Percentiles rank a stretch among this genome's conserved stretches.
Evolutionary conservation across 805 yeast species (phyloP).

Genomic region (Wickerhamiella parazyma): DNA sequence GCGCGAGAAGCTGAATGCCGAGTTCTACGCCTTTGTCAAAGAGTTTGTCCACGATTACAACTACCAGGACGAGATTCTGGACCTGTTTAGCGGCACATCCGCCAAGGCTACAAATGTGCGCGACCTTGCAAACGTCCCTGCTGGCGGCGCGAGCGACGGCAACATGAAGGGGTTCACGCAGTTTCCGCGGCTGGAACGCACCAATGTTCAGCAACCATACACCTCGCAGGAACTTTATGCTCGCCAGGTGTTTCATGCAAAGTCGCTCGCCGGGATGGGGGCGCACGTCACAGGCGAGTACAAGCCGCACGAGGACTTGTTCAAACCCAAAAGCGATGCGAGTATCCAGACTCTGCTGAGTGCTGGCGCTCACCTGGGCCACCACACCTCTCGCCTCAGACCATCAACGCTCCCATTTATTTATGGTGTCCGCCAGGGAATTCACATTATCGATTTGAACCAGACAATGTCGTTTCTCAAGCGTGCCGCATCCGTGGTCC

Average conservation of each 20-base stretch:
- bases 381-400: slow-evolving; percentile 55
- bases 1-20: slow-evolving; percentile 20
- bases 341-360: slow-evolving; percentile 64
- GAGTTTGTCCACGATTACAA: slow-evolving; percentile 23
- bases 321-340: slow-evolving; percentile 45
- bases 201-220: slow-evolving; percentile 51
- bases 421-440: slow-evolving; percentile 79
- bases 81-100: slow-evolving; percentile 14
- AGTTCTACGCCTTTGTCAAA: slow-evolving; percentile 19
- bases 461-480: slow-evolving; percentile 63
- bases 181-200: slow-evolving; percentile 53
- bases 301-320: slow-evolving; percentile 52
- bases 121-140: slow-evolving; percentile 3
- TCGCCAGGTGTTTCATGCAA: slow-evolving; percentile 54
- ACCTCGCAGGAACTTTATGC: slow-evolving; percentile 63
- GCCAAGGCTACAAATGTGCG: slow-evolving; percentile 11
- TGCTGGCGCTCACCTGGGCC: slow-evolving; percentile 92
- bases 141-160: slow-evolving; percentile 9
- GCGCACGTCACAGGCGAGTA: slow-evolving; percentile 51
- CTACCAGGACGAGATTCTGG: slow-evolving; percentile 17
- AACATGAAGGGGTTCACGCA: slow-evolving; percentile 16
- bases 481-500: slow-evolving; percentile 73
- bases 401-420: slow-evolving; percentile 74
- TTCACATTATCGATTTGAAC: slow-evolving; percentile 81
- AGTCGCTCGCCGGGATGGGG: slow-evolving; percentile 45